Base-by-base conservation (phyloP, 768 basidiomycete genomes). In the Lactarius tabidus region DNA sequence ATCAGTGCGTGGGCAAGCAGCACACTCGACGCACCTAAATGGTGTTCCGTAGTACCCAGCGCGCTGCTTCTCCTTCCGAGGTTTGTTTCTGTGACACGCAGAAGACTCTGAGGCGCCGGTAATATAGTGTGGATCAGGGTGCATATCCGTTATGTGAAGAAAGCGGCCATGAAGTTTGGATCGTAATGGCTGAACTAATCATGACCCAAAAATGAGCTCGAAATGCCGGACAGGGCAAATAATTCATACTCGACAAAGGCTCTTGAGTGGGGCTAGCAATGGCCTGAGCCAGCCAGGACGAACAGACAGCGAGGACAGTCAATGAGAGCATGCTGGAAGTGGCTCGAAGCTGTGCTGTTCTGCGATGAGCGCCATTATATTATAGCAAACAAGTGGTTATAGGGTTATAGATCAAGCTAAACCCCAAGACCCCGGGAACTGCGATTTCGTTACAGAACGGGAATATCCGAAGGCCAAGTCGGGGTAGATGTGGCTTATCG, bases 121-220 rank as follows among this genome's bases (percentile, higher is more conserved):
- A 9, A 71, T 68, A 73, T 92, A 93, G 74, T 82, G 77, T 26
- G 85, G 84, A 75, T 93, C 91, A 38, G 91, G 91, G 71, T 94
- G 92, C 63, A 93, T 84, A 74, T 94, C 92, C 26, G 90, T 91
- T 67, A 93, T 85, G 71, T 92, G 90, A 29, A 93, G 74, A 75
- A 92, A 93, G 54, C 89, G 83, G 12, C 89, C 89, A 63, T 84
- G 83, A 23, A 90, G 78, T 72, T 81, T 84, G 64, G 75, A 80
- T 43, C 52, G 43, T 31, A 52, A 33, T n/a, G 38, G 45, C 53
- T 31, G 54, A 38, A 54, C 59, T 57, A 29, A 59, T 63, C 55
- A 39, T 59, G 23, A 43, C 43, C 52, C 48, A 48, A 57, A 23
- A 45, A 56, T 39, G 28, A 39, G 36, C 26, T 48, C 39, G 12